Conservation (phyloP, 257 asterid genomes). For the Rubia yunnanensis region DNA sequence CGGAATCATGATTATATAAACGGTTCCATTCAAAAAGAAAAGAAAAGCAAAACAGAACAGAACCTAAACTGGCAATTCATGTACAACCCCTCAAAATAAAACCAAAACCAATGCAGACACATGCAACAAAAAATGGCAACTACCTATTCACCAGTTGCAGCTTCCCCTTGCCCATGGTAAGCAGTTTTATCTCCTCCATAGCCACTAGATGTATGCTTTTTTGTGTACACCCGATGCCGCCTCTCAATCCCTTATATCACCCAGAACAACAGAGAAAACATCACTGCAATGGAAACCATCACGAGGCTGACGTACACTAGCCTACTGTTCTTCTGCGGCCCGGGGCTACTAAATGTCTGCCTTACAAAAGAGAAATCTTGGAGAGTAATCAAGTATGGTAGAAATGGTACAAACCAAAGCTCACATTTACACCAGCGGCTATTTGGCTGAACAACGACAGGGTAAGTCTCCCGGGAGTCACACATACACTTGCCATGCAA, state of each 20-base stretch:
- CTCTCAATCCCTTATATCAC: conserved; percentile 84
- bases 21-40: background rate
- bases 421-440: conserved; percentile 57
- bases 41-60: background rate
- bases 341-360: conserved; percentile 57
- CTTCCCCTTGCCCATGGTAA: background rate
- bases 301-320: conserved; percentile 56
- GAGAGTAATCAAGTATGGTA: conserved; percentile 59
- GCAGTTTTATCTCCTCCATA: conserved; percentile 25
- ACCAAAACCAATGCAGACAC: background rate
- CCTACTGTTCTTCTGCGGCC: conserved; percentile 42
- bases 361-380: conserved; percentile 70
- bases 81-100: conserved; percentile 8
- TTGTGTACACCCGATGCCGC: conserved; percentile 58
- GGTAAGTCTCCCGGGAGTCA: conserved; percentile 66
- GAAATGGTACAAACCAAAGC: conserved; percentile 52
- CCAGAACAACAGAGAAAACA: conserved; percentile 77
- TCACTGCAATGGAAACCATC: conserved; percentile 58
- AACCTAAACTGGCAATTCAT: background rate
- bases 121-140: conserved; percentile 6
- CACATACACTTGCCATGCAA: conserved; percentile 55
- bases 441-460: conserved; percentile 57
- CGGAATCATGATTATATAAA: background rate
- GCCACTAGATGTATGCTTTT: conserved; percentile 32
- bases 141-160: background rate